phyloP scores from a whole-genome alignment of 257 asterid genomes.

The Phtheirospermum japonicum region DNA sequence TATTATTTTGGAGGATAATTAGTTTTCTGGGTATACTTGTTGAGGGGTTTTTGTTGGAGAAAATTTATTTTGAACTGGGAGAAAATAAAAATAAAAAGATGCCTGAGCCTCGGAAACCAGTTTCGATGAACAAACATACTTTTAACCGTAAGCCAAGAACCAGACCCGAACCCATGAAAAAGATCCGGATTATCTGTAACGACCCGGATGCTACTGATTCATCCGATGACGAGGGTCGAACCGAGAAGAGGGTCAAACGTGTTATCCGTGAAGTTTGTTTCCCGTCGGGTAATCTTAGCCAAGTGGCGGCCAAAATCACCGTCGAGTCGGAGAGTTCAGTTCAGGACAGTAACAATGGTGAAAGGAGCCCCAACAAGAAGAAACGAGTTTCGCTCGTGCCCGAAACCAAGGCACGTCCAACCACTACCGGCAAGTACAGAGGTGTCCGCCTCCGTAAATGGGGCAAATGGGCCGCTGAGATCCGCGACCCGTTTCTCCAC shows the following conservation, averaged over 20 bases:
- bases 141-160: conserved; percentile 24
- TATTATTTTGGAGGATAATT: conserved; percentile 18
- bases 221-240: conserved; percentile 63
- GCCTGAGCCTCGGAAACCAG: conserved; percentile 42
- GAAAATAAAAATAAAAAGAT: conserved; percentile 18
- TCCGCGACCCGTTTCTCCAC: conserved; percentile 68
- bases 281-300: conserved; percentile 25
- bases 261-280: conserved; percentile 44
- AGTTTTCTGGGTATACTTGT: conserved; percentile 21
- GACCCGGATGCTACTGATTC: conserved; percentile 93
- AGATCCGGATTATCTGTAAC: conserved; percentile 47
- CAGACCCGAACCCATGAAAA: conserved; percentile 38
- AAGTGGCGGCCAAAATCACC: background rate
- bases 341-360: conserved; percentile 56
- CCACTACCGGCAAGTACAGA: conserved; percentile 37
- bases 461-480: conserved; percentile 99
- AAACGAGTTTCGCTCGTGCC: conserved; percentile 7
- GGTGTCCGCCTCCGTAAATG: conserved; percentile 87
- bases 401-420: conserved; percentile 19
- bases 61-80: background rate
- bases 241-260: conserved; percentile 40
- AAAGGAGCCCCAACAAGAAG: conserved; percentile 29
- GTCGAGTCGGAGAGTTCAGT: conserved; percentile 44
- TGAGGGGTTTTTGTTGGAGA: conserved; percentile 27
- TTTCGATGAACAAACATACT: conserved; percentile 26